These are phyloP conservation scores for Starmerella bombicola DNA, from an alignment of 805 yeast genomes.

Conservation along the genomic window DNA sequence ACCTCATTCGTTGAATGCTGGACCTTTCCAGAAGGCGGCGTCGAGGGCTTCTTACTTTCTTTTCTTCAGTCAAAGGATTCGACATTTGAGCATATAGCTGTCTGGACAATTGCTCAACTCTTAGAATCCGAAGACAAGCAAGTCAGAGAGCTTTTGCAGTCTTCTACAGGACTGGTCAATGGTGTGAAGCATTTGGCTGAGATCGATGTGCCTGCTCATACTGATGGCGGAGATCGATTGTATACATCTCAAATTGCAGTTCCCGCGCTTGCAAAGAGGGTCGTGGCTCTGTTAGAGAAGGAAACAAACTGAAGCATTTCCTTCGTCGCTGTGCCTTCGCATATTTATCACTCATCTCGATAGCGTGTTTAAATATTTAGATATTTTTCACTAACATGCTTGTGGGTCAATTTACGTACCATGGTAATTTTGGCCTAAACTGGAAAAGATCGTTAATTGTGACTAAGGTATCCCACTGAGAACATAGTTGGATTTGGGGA, in stretches of 20 bases:
- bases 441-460: no score
- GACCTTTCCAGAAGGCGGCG: slow-evolving; percentile 71
- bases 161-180: slow-evolving; percentile 27
- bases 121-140: slow-evolving; percentile 71
- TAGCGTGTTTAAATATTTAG: no score
- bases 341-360: no score
- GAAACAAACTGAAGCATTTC: slow-evolving; percentile 2
- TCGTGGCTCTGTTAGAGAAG: slow-evolving; percentile 19
- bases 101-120: slow-evolving; percentile 90
- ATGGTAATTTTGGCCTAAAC: no score
- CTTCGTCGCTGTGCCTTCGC: no score
- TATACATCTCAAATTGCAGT: slow-evolving; percentile 30
- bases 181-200: slow-evolving; percentile 29
- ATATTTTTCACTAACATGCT: no score
- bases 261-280: slow-evolving; percentile 29
- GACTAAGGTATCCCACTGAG: no score
- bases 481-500: no score
- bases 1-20: slow-evolving; percentile 66
- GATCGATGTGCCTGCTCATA: slow-evolving; percentile 12
- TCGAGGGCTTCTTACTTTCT: slow-evolving; percentile 66
- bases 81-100: slow-evolving; percentile 93
- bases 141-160: slow-evolving; percentile 30
- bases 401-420: no score
- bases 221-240: slow-evolving; percentile 22
- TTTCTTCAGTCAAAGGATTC: slow-evolving; percentile 76